Percentiles rank a stretch among this genome's conserved stretches.
Evolutionary conservation across 345 rosid genomes (phyloP).

Genomic region (rapeseed (Brassica napus)): Da-Ae NC_063452.1:63141501-63142000

Average conservation of each 20-base stretch:
- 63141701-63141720: slow-evolving; percentile 1
- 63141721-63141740: background rate
- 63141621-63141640: background rate
- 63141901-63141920: background rate
- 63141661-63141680: slow-evolving; percentile 5
- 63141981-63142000: background rate
- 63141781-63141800: slow-evolving; percentile 7
- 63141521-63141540: slow-evolving; percentile 28
- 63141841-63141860: background rate
- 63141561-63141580: background rate
- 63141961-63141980: background rate
- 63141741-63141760: slow-evolving; percentile 19
- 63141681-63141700: background rate
- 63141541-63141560: background rate
- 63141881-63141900: background rate
- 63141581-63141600: slow-evolving; percentile 12
- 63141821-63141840: background rate
- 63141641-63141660: background rate
- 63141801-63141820: background rate
- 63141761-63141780: background rate
- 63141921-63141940: background rate
- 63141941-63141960: background rate
- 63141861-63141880: background rate
- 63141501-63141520: background rate
- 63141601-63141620: background rate